A percentile compares a stretch with the other conserved stretches of the same genome.
phyloP scores from a whole-genome alignment of 768 basidiomycete species.

The Boletales sp. region DNA sequence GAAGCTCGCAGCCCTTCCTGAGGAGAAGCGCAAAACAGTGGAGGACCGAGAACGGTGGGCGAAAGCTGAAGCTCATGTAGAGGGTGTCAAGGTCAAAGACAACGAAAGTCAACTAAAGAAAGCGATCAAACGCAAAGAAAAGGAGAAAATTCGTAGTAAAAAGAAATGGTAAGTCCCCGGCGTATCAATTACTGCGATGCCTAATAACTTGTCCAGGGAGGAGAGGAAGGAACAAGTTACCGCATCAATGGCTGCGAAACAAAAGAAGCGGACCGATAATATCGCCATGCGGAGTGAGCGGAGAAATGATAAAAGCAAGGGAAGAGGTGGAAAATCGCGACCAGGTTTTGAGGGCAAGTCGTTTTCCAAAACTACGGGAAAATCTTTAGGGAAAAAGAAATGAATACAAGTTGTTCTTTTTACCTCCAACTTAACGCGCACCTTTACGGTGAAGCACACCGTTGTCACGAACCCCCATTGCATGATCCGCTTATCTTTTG shows the following conservation, averaged over 20 bases:
- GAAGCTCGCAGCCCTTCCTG: slow-evolving; percentile 71
- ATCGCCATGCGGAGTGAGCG: slow-evolving; percentile 83
- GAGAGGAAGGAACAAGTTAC: slow-evolving; percentile 79
- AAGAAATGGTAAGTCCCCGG: slow-evolving; percentile 69
- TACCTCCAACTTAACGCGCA: too few relatives aligned
- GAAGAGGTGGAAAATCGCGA: slow-evolving; percentile 54
- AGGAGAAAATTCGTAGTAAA: slow-evolving; percentile 80
- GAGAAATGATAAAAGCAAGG: slow-evolving; percentile 57
- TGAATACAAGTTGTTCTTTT: too few relatives aligned
- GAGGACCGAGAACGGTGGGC: slow-evolving; percentile 87
- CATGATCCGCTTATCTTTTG: too few relatives aligned
- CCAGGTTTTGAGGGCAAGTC: slow-evolving; percentile 88
- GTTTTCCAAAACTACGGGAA: slow-evolving; percentile 47
- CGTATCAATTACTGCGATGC: background rate
- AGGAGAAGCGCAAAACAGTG: slow-evolving; percentile 75
- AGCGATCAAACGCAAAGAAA: slow-evolving; percentile 89
- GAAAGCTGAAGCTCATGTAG: slow-evolving; percentile 83
- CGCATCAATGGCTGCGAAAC: slow-evolving; percentile 74
- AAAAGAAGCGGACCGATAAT: slow-evolving; percentile 90
- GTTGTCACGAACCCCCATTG: too few relatives aligned
- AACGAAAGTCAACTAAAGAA: slow-evolving; percentile 85
- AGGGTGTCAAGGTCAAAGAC: slow-evolving; percentile 89
- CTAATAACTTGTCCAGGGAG: slow-evolving; percentile 50
- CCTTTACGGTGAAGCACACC: too few relatives aligned
- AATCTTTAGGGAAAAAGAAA: too few relatives aligned